phyloP scores from a whole-genome alignment of 1,284 basidiomycete species.

The Heterobasidion parviporum region DNA sequence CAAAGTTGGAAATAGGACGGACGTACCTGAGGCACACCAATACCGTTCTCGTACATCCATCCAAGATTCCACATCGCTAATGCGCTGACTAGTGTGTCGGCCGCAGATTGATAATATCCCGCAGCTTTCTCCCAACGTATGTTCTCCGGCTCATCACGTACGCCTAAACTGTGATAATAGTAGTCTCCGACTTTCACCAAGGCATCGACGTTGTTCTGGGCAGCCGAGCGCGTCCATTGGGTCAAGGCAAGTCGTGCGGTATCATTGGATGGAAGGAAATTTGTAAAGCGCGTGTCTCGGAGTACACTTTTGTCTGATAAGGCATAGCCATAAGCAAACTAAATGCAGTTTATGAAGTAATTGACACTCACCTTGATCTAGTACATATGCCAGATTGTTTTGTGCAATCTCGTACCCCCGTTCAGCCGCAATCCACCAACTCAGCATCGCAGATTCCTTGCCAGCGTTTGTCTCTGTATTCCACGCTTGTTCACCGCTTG shows the following conservation, averaged over 20 bases:
- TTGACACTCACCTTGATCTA: conserved; percentile 71
- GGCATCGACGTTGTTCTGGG: conserved; percentile 91
- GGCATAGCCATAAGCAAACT: not conserved
- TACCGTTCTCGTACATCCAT: conserved; percentile 98
- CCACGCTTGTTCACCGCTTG: conserved; percentile 81
- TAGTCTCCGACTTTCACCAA: conserved; percentile 96
- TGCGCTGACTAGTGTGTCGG: conserved; percentile 85
- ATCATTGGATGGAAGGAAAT: conserved; percentile 62
- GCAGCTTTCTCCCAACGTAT: conserved; percentile 81
- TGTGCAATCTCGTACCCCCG: conserved; percentile 89
- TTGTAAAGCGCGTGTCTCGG: conserved; percentile 60
- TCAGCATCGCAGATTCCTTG: conserved; percentile 72
- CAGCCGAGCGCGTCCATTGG: conserved; percentile 92
- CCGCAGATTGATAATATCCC: conserved; percentile 88
- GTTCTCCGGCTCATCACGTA: conserved; percentile 51
- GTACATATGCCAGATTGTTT: conserved; percentile 90
- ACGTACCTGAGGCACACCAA: conserved; percentile 78
- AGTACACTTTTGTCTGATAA: conserved; percentile 64
- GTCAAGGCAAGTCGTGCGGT: conserved; percentile 79
- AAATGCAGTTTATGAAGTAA: not conserved
- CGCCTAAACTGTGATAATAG: conserved; percentile 84
- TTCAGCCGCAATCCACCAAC: conserved; percentile 94
- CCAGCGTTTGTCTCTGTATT: conserved; percentile 58
- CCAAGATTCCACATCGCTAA: conserved; percentile 98
- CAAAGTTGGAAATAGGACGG: not conserved